Evolutionary conservation across 2,329 filamentous ascomycete genomes (phyloP).

Genomic region (Hymenoscyphus occultus): DNA sequence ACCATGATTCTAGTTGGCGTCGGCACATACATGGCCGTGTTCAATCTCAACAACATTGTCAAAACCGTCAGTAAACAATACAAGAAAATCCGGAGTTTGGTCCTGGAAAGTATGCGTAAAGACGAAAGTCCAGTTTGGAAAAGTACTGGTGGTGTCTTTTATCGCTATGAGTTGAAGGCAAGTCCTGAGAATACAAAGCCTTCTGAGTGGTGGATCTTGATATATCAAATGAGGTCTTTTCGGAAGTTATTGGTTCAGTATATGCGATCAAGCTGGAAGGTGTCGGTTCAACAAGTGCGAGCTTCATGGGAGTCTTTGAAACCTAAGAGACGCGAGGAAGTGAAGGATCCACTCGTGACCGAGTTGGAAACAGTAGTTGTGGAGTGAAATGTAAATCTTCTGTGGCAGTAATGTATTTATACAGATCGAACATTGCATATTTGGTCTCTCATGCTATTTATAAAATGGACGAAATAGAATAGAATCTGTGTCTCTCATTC

Average conservation of each 20-base stretch:
- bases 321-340: not conserved
- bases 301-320: not conserved
- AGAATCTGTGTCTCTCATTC: no score
- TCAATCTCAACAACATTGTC: slow-evolving; percentile 18
- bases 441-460: no score
- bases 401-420: not conserved
- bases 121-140: slow-evolving; percentile 12
- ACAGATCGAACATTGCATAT: no score
- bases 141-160: slow-evolving; percentile 11
- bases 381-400: not conserved
- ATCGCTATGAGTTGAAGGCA: slow-evolving; percentile 5
- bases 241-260: not conserved
- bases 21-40: slow-evolving; percentile 18
- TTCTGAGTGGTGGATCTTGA: slow-evolving; percentile 17
- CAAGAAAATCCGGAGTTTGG: slow-evolving; percentile 4
- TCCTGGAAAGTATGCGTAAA: slow-evolving; percentile 8
- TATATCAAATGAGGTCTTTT: not conserved
- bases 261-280: not conserved
- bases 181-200: slow-evolving; percentile 13
- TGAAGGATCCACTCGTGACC: not conserved
- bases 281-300: not conserved
- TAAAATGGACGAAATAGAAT: no score
- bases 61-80: slow-evolving; percentile 4
- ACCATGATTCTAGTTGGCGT: slow-evolving; percentile 13
- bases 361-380: not conserved